Evolutionary conservation across 345 rosid species (phyloP).

Genomic region (Salix brachista): DNA sequence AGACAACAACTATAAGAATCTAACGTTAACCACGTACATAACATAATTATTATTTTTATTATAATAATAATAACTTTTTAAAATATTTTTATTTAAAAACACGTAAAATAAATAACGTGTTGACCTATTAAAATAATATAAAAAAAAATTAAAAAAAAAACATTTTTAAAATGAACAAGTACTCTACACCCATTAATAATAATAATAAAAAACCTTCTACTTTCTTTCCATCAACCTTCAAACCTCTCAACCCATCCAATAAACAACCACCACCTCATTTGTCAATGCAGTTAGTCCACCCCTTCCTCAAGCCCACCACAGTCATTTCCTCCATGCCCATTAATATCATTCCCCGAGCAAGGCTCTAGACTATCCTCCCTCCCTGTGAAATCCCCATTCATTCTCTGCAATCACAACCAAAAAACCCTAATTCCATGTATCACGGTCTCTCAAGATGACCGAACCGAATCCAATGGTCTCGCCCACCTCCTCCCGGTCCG

Average conservation of each 20-base stretch:
- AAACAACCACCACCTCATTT: neutral
- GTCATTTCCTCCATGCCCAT: neutral
- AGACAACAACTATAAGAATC: too few species aligned
- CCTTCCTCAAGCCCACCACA: neutral
- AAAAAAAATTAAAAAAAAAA: too few species aligned
- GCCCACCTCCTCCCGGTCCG: slow-evolving; percentile 47
- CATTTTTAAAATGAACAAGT: too few species aligned
- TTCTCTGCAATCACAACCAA: neutral
- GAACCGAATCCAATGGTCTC: slow-evolving; percentile 6
- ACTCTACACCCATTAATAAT: neutral
- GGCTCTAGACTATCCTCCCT: neutral
- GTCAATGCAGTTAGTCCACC: neutral
- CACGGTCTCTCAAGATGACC: neutral
- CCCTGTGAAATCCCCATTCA: neutral
- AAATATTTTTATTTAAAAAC: too few species aligned
- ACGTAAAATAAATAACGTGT: too few species aligned
- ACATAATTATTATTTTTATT: too few species aligned
- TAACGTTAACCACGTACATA: too few species aligned
- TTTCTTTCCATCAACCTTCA: neutral
- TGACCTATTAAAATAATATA: too few species aligned
- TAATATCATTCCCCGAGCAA: neutral
- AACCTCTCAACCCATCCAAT: neutral
- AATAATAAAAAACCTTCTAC: neutral
- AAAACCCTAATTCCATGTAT: neutral
- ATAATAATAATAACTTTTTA: too few species aligned